Evolutionary conservation across 345 rosid genomes (phyloP).

Genomic region (Camelina laxa): DNA sequence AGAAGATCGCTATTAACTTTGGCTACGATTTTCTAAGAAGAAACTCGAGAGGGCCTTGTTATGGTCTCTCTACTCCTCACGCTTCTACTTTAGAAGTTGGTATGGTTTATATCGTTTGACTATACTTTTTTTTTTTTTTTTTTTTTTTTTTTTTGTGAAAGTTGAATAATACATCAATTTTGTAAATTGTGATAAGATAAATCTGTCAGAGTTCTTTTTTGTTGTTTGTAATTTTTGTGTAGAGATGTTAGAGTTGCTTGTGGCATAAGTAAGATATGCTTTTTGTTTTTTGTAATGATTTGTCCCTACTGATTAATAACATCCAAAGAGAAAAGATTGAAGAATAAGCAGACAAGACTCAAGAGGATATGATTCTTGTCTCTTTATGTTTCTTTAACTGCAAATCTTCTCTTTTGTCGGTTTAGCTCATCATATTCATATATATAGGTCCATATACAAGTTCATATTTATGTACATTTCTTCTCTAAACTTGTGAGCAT

Average conservation of each 20-base stretch:
- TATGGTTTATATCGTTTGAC: conserved; percentile 79
- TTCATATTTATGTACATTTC: background rate
- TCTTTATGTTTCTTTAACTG: conserved; percentile 39
- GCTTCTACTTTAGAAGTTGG: conserved; percentile 97
- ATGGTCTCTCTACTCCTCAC: conserved; percentile 71
- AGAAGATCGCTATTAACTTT: conserved; percentile 76
- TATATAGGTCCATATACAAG: background rate
- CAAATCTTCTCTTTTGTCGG: conserved; percentile 45
- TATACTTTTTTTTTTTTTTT: background rate
- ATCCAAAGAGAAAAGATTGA: conserved; percentile 29
- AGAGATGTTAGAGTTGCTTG: conserved; percentile 38
- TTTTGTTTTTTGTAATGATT: conserved; percentile 32
- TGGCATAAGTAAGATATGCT: conserved; percentile 37
- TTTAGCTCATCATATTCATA: conserved; percentile 20
- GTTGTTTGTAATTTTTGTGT: conserved; percentile 25
- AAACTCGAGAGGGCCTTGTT: conserved; percentile 78
- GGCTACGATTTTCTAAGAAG: conserved; percentile 92
- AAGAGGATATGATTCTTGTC: conserved; percentile 46
- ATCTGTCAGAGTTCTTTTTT: conserved; percentile 7
- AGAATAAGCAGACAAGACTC: conserved; percentile 39
- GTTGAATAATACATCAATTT: conserved; percentile 22
- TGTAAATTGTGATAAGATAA: conserved; percentile 19
- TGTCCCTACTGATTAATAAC: conserved; percentile 25
- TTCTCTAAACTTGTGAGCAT: conserved; percentile 26
- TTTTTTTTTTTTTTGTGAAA: background rate